Evolutionary conservation across 768 basidiomycete species (phyloP).

Genomic region (Boletellus ananiceps): DNA sequence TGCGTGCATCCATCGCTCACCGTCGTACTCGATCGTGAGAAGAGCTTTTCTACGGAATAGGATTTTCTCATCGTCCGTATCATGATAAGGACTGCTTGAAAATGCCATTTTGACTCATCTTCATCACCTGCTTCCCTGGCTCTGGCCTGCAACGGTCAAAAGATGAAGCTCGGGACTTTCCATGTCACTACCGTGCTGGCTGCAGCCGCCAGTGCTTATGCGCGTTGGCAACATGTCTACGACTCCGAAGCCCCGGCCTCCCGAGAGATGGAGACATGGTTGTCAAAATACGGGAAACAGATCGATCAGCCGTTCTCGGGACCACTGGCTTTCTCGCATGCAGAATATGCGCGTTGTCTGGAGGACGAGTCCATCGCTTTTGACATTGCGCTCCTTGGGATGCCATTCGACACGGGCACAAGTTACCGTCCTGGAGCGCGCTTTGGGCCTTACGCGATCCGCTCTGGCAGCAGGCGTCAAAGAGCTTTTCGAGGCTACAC

Average conservation of each 20-base stretch:
- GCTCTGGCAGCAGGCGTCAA: conserved; percentile 72
- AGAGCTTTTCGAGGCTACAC: conserved; percentile 58
- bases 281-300: conserved; percentile 69
- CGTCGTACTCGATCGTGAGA: conserved; percentile 15
- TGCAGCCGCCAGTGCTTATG: background rate
- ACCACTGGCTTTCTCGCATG: conserved; percentile 77
- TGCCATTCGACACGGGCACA: conserved; percentile 73
- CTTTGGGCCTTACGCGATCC: conserved; percentile 83
- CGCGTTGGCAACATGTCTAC: conserved; percentile 15
- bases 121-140: background rate
- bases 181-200: background rate
- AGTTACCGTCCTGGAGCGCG: conserved; percentile 62
- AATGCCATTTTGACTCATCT: too few relatives aligned
- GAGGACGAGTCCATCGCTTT: conserved; percentile 19
- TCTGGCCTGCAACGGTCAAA: background rate
- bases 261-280: conserved; percentile 44
- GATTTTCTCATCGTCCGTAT: too few relatives aligned
- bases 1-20: conserved; percentile 33
- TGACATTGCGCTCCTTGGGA: conserved; percentile 73
- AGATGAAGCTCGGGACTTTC: conserved; percentile 12
- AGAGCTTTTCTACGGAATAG: too few relatives aligned
- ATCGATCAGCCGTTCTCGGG: conserved; percentile 76
- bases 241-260: background rate
- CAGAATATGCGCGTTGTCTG: conserved; percentile 48
- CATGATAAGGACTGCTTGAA: too few relatives aligned